A percentile compares a stretch with the other conserved stretches of the same genome.
These are phyloP conservation scores for Vitis cinerea DNA, from an alignment of 164 flowering plant genomes.

Conservation along the genomic window DNA sequence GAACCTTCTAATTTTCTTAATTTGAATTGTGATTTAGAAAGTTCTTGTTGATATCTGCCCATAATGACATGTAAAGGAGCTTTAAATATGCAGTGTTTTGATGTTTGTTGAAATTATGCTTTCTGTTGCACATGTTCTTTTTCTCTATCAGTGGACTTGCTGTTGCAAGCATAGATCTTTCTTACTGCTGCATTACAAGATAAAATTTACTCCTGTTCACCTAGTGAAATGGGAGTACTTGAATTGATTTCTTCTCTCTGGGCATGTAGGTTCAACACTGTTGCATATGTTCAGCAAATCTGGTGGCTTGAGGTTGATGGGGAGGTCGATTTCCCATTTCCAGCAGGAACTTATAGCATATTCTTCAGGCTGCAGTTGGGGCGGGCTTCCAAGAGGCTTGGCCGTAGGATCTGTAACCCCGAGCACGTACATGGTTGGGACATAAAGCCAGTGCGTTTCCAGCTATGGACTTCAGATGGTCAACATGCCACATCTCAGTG, in stretches of 20 bases:
- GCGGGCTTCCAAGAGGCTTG: conserved; percentile 39
- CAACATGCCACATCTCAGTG: conserved; percentile 49
- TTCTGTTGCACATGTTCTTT: too few relatives aligned
- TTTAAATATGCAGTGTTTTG: too few relatives aligned
- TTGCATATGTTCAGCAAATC: conserved; percentile 71
- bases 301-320: conserved; percentile 84
- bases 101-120: too few relatives aligned
- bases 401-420: conserved; percentile 52
- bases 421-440: conserved; percentile 80
- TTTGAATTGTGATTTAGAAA: too few relatives aligned
- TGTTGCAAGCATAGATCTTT: too few relatives aligned
- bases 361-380: conserved; percentile 64
- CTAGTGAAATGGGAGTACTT: background rate
- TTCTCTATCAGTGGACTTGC: too few relatives aligned
- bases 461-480: conserved; percentile 58
- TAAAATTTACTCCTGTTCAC: background rate
- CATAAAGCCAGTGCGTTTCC: conserved; percentile 59
- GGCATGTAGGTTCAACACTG: conserved; percentile 37
- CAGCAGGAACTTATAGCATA: conserved; percentile 54
- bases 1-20: too few relatives aligned
- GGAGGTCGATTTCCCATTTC: conserved; percentile 65
- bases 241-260: conserved; percentile 4
- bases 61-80: too few relatives aligned
- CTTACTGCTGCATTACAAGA: too few relatives aligned
- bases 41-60: too few relatives aligned